Evolutionary conservation across 768 basidiomycete species (phyloP), one percentile per base, ranked within the genome.

Genomic region (Tricholoma terreum): DNA sequence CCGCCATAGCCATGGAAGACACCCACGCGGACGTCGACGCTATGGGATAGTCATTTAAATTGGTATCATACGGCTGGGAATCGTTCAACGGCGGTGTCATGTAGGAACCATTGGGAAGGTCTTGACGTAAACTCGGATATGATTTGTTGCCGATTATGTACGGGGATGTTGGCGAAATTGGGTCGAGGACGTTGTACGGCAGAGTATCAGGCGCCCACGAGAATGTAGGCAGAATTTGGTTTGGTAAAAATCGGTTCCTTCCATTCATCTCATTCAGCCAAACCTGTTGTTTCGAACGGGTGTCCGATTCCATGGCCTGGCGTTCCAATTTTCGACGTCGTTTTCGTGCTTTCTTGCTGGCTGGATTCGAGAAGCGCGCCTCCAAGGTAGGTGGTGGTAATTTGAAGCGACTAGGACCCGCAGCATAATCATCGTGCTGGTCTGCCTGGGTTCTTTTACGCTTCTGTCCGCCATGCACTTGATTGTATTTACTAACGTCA

Each of bases 331-430:
- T 75, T 31, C 73, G 69, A 24, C 75, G 69, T 8, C 75, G 67
- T 61, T 80, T 80, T 56, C 71, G 73, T 14, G 73, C 71, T 54
- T 76, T 78, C 65, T 77, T 78, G 48, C 71, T 70, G 6, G 9
- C 5, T 10, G 27, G 2, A 17, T 49, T 49, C 59, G 59, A 15
- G 8, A 27, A 34, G 17, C 21, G 40, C 15, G 60, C 24, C 10
- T 54, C 19, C n/a, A 57, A 24, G n/a, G 17, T 43, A 17, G 55
- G 10, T 34, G 56, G 17, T n/a, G 50, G 55, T 15, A 52, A 50
- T 40, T 35, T 59, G 6, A 42, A 27, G 24, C 52, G 58, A 57
- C 55, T 61, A 19, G 56, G 53, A 43, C 57, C 56, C 30, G 59
- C 50, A 22, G 50, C 7, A 51, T 46, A 22, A 9, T 27, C 46